phyloP scores from a whole-genome alignment of 345 rosid species.

The Hypericum perforatum region DNA sequence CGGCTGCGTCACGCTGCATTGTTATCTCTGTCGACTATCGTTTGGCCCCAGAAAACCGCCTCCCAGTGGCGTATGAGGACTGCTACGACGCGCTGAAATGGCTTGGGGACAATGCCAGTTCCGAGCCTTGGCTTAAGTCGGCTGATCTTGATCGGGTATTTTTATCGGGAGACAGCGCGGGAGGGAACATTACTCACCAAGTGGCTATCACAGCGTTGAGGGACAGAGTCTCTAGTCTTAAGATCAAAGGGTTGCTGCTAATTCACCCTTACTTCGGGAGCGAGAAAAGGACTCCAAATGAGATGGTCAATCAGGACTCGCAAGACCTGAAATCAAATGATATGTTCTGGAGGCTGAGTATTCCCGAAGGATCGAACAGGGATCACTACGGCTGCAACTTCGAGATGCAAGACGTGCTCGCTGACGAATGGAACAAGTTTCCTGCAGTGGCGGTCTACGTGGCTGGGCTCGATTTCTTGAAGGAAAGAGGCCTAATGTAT shows the following conservation, averaged over 20 bases:
- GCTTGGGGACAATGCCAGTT: slow-evolving; percentile 14
- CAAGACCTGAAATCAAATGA: slow-evolving; percentile 33
- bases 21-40: slow-evolving; percentile 50
- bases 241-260: slow-evolving; percentile 32
- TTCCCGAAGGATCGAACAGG: slow-evolving; percentile 34
- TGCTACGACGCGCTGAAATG: slow-evolving; percentile 43
- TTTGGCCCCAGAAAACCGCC: slow-evolving; percentile 50
- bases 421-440: slow-evolving; percentile 35
- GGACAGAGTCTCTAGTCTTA: slow-evolving; percentile 10
- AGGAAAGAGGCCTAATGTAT: slow-evolving; percentile 48
- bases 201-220: slow-evolving; percentile 29
- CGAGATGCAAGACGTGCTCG: slow-evolving; percentile 26
- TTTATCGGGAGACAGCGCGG: slow-evolving; percentile 56
- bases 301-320: slow-evolving; percentile 23
- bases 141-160: slow-evolving; percentile 35
- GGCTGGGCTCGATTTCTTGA: slow-evolving; percentile 54
- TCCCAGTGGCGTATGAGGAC: slow-evolving; percentile 47
- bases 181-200: slow-evolving; percentile 53
- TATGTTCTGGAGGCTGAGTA: slow-evolving; percentile 50
- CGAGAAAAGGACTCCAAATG: slow-evolving; percentile 36
- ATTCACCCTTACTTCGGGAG: slow-evolving; percentile 62
- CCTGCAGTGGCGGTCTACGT: slow-evolving; percentile 36
- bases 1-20: slow-evolving; percentile 23
- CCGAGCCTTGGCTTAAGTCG: slow-evolving; percentile 40
- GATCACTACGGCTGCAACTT: slow-evolving; percentile 47